Conservation (phyloP, 352 stramenopile species). For the Phytophthora rubi region DNA sequence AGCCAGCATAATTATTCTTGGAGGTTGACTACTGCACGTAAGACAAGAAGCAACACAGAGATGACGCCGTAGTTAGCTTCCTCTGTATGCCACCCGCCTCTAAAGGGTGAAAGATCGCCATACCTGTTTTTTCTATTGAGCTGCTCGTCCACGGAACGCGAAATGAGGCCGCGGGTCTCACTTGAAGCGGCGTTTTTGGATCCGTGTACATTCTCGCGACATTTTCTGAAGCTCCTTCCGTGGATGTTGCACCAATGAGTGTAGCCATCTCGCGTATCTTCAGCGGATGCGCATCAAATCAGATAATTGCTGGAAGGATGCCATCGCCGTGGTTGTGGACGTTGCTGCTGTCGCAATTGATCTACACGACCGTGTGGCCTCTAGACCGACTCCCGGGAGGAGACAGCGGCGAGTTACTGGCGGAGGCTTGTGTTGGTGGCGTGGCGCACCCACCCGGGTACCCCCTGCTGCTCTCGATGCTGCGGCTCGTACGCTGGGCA, state of each 20-base stretch:
- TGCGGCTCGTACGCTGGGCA: conserved; percentile 27
- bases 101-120: not conserved
- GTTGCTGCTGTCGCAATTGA: conserved; percentile 16
- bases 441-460: conserved; percentile 94
- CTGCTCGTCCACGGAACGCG: not conserved
- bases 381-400: conserved; percentile 67
- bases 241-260: conserved; percentile 5
- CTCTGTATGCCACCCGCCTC: not conserved
- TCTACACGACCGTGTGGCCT: conserved; percentile 31
- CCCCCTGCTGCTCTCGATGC: conserved; percentile 87
- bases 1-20: conserved; percentile 43
- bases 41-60: too few species aligned
- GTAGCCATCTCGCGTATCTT: conserved; percentile 17
- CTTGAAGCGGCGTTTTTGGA: conserved; percentile 25
- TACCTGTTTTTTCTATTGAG: not conserved
- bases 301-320: conserved; percentile 6
- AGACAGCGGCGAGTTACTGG: conserved; percentile 90
- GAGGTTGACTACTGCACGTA: not conserved
- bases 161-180: conserved; percentile 9
- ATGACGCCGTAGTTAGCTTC: not conserved
- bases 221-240: not conserved
- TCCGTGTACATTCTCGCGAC: conserved; percentile 7
- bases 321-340: conserved; percentile 39
- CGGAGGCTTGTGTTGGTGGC: conserved; percentile 90
- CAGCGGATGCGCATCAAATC: conserved; percentile 17